A percentile compares a stretch with the other conserved stretches of the same genome.
phyloP scores from a whole-genome alignment of 805 yeast species.

The Yamadazyma insecticola region DNA sequence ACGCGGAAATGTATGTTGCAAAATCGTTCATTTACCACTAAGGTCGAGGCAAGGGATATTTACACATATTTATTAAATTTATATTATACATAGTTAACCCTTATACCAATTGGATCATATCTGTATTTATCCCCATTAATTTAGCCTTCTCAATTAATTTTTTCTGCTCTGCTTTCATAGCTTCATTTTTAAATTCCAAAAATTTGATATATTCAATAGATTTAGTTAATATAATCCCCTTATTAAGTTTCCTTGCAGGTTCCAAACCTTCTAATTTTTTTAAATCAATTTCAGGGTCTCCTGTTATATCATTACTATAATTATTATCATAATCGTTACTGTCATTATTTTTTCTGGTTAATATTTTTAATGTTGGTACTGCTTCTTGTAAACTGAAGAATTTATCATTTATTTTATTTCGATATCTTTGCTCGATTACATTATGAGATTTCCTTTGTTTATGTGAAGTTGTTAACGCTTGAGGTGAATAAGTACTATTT shows the following conservation, averaged over 20 bases:
- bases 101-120: too few species aligned
- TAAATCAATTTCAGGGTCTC: conserved; percentile 5
- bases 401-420: conserved; percentile 40
- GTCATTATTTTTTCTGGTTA: conserved; percentile 16
- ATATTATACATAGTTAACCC: too few species aligned
- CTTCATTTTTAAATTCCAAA: conserved; percentile 55
- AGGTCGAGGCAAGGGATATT: too few species aligned
- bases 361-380: conserved; percentile 35
- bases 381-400: conserved; percentile 33
- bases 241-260: conserved; percentile 72
- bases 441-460: conserved; percentile 34
- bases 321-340: conserved; percentile 11
- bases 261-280: conserved; percentile 65
- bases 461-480: conserved; percentile 9
- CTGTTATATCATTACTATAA: conserved; percentile 3
- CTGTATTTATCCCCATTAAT: conserved; percentile 23
- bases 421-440: conserved; percentile 39
- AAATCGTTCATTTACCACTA: too few species aligned
- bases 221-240: conserved; percentile 72
- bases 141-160: conserved; percentile 37
- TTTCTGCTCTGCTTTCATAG: conserved; percentile 48
- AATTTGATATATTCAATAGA: conserved; percentile 79
- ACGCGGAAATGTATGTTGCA: too few species aligned
- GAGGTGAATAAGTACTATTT: neutral
- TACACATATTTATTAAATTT: too few species aligned